Conservation (phyloP, 2,329 filamentous ascomycete species). For the Colletotrichum agaves region DNA sequence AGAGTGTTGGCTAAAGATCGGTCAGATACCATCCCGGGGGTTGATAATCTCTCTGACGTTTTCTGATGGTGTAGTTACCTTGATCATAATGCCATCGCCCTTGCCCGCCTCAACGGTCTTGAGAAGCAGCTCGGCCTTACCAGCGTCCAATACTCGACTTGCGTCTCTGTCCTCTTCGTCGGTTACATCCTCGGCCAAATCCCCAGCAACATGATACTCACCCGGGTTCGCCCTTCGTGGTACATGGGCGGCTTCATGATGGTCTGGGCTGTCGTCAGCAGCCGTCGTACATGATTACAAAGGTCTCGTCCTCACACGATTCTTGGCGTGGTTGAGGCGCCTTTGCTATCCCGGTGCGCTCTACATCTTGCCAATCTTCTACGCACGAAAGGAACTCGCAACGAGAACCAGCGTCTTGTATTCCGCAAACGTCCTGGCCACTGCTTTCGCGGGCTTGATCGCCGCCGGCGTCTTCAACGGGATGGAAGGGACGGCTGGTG, state of each 20-base stretch:
- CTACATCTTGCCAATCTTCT: conserved; percentile 62
- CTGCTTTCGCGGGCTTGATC: conserved; percentile 56
- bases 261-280: conserved; percentile 54
- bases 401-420: conserved; percentile 57
- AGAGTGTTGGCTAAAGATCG: conserved; percentile 46
- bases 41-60: too few relatives aligned
- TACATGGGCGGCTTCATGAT: conserved; percentile 58
- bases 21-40: background rate
- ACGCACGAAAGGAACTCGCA: conserved; percentile 60
- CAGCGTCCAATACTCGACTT: conserved; percentile 48
- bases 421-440: conserved; percentile 49
- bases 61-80: too few relatives aligned
- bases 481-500: conserved; percentile 42
- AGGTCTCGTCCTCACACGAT: conserved; percentile 52
- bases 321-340: conserved; percentile 54
- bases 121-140: conserved; percentile 40
- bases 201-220: conserved; percentile 50
- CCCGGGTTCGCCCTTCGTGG: conserved; percentile 61
- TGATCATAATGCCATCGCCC: conserved; percentile 42
- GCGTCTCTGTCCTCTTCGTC: conserved; percentile 49
- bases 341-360: conserved; percentile 48
- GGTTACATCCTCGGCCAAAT: conserved; percentile 51
- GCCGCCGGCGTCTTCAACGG: conserved; percentile 53
- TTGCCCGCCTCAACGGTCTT: conserved; percentile 44
- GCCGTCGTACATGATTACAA: conserved; percentile 53